A percentile compares a stretch with the other conserved stretches of the same genome.
Conservation (phyloP, 306 rosid genomes). For the Prunus mongolica region DNA sequence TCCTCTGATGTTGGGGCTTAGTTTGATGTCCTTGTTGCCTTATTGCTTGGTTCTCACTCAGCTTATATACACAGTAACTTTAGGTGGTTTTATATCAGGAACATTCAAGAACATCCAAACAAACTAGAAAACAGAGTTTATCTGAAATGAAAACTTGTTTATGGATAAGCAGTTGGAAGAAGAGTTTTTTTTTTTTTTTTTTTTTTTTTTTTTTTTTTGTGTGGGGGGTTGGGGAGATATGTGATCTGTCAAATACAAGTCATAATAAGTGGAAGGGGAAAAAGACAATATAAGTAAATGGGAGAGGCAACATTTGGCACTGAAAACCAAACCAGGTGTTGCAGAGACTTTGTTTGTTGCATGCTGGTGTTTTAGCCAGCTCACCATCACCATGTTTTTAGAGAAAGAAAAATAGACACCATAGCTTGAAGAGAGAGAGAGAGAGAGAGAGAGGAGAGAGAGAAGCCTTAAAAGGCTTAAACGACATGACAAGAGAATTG, state of each 20-base stretch:
- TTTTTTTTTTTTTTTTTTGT: not conserved
- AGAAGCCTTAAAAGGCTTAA: not conserved
- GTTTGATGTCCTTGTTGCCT: too few relatives aligned
- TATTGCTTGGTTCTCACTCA: too few relatives aligned
- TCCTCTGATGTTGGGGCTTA: not conserved
- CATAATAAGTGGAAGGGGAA: conserved; percentile 2
- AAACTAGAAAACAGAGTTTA: not conserved
- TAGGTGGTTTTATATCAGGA: not conserved
- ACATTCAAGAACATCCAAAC: not conserved
- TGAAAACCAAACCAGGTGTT: conserved; percentile 23
- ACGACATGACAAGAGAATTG: conserved; percentile 4
- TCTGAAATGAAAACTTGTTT: conserved; percentile 3
- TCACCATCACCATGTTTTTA: not conserved
- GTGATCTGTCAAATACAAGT: conserved; percentile 17
- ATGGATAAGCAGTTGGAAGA: conserved; percentile 25
- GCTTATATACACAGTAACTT: too few relatives aligned
- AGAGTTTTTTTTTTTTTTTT: not conserved
- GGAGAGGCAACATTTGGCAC: conserved; percentile 18
- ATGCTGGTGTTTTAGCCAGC: conserved; percentile 3
- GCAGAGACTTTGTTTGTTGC: not conserved
- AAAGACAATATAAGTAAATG: conserved; percentile 23
- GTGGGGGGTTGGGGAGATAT: not conserved
- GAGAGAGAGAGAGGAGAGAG: not conserved
- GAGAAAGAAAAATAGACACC: not conserved
- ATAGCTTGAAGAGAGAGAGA: not conserved